A percentile compares a stretch with the other conserved stretches of the same genome.
Evolutionary conservation across 306 rosid genomes (phyloP).

Genomic region (Sophora flavescens): DNA sequence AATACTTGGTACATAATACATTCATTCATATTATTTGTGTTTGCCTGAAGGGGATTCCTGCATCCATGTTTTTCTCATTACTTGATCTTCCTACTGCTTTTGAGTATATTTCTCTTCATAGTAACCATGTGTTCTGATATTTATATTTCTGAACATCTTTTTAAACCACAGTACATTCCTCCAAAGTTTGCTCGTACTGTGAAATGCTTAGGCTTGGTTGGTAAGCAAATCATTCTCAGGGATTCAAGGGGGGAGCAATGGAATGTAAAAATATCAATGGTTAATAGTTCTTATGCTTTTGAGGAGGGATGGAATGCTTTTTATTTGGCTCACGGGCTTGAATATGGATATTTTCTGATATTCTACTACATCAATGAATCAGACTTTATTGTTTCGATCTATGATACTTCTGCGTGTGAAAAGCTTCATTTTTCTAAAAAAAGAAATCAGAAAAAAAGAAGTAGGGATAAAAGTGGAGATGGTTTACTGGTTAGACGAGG

Average conservation of each 20-base stretch:
- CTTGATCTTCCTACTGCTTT: constrained; percentile 2
- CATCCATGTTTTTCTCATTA: background rate
- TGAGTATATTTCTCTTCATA: constrained; percentile 16
- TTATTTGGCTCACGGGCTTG: constrained; percentile 54
- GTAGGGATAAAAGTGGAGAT: constrained; percentile 25
- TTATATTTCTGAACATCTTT: constrained; percentile 20
- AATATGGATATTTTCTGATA: constrained; percentile 63
- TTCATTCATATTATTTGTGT: background rate
- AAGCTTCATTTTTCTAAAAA: constrained; percentile 47
- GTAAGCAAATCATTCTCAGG: constrained; percentile 54
- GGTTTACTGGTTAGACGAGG: constrained; percentile 9
- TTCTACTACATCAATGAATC: constrained; percentile 52
- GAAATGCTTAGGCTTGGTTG: constrained; percentile 48
- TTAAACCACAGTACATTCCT: constrained; percentile 67
- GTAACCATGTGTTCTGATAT: constrained; percentile 8
- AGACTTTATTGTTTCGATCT: constrained; percentile 65
- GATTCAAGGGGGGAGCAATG: constrained; percentile 62
- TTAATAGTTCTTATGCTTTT: constrained; percentile 57
- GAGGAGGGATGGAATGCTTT: constrained; percentile 72
- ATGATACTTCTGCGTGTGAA: constrained; percentile 61
- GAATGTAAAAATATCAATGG: constrained; percentile 53
- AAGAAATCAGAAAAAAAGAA: constrained; percentile 46
- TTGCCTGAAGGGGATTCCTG: background rate
- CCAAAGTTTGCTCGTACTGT: constrained; percentile 56
- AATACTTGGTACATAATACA: background rate